Evolutionary conservation across 129 eudicot species (phyloP), one percentile per base, ranked within the genome.

Genomic region (Pittosporum tobira): DNA sequence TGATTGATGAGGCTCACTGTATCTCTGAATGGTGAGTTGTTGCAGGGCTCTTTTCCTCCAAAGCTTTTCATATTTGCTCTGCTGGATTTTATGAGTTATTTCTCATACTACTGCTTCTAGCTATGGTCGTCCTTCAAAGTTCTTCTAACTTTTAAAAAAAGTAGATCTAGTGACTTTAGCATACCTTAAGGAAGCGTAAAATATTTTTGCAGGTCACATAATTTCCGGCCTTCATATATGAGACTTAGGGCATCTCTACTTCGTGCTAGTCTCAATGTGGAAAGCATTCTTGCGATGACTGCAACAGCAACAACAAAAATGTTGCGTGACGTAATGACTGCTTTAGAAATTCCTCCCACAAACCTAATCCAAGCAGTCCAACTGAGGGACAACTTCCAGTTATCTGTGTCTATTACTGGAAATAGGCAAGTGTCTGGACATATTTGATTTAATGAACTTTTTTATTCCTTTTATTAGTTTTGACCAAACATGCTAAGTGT

Each of bases 191-290:
- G 15, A 50, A 43, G 27, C 48, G 68, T 29, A 49, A 36, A 30
- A 42, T 38, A 22, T 1, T 51, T 62, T 73, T 58, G 30, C 79
- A 93, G 99, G 99, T 93, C 96, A 65, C 99, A 93, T 68, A 93
- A 87, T 67, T 93, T 93, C 29, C 90, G 99, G 7, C 99, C 99
- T 71, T 93, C 99, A n/a, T 93, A 83, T 82, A 93, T 93, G 99
- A 83, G 99, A 73, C 83, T 93, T 43, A 87, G 96, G 76, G 96
- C 96, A 63, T 79, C 99, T 22, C 51, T 93, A 60, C 88, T 93
- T 34, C 73, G 75, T 67, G 74, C 72, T 63, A 72, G 63, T 59
- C 94, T 93, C 7, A 76, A 80, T 66, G 94, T 71, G 16, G 62
- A 72, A 38, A 78, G 96, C 71, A 62, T 84, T 76, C 88, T 93